phyloP scores from a whole-genome alignment of 805 yeast species.

The Pichia deserticola region DNA sequence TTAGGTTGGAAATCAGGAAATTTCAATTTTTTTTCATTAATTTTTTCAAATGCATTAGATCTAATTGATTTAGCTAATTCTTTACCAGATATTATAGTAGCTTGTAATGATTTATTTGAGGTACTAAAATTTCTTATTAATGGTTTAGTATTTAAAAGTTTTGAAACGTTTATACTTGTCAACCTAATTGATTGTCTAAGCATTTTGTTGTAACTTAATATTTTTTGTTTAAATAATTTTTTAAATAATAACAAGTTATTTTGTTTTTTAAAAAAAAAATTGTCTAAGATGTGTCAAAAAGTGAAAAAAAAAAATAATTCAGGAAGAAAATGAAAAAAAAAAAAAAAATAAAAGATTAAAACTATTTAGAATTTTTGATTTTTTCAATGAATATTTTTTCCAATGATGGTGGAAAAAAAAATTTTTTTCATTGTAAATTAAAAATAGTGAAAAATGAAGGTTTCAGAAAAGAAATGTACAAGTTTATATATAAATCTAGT shows the following conservation, averaged over 20 bases:
- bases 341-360: too few species aligned
- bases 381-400: too few species aligned
- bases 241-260: not conserved
- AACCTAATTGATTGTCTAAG: slow-evolving; percentile 4
- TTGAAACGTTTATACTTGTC: not conserved
- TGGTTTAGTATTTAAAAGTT: not conserved
- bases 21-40: slow-evolving; percentile 32
- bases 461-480: too few species aligned
- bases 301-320: not conserved
- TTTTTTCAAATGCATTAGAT: slow-evolving; percentile 35
- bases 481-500: too few species aligned
- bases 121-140: slow-evolving; percentile 11
- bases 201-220: not conserved
- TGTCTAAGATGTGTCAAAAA: too few species aligned
- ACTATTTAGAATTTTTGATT: too few species aligned
- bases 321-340: too few species aligned
- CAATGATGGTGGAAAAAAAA: too few species aligned
- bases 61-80: slow-evolving; percentile 38
- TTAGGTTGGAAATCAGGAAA: slow-evolving; percentile 56
- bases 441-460: too few species aligned
- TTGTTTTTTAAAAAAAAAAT: too few species aligned
- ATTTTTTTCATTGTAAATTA: too few species aligned
- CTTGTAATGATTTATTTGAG: slow-evolving; percentile 15
- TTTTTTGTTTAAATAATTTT: not conserved
- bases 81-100: slow-evolving; percentile 39